phyloP scores from a whole-genome alignment of 2,329 filamentous ascomycete species.

The Fusarium lateritium region DNA sequence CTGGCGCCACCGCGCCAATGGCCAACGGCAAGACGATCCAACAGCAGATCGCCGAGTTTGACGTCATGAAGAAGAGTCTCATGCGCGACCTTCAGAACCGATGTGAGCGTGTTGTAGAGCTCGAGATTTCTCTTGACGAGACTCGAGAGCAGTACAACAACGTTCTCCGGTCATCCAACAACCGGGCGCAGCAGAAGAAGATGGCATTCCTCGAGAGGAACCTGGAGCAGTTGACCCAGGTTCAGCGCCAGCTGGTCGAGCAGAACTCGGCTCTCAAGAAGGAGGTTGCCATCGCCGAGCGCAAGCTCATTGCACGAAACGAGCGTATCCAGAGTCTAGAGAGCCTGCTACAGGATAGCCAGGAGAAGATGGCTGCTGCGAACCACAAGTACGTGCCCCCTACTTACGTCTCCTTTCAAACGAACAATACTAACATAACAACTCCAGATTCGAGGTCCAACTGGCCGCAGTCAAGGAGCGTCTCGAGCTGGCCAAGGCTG shows the following conservation, averaged over 20 bases:
- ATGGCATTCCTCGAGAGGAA: slow-evolving; percentile 99
- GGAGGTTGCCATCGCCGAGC: slow-evolving; percentile 97
- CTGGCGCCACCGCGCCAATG: slow-evolving; percentile 70
- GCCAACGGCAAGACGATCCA: slow-evolving; percentile 91
- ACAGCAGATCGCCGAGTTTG: slow-evolving; percentile 98
- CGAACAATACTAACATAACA: slow-evolving; percentile 48
- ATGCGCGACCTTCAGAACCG: slow-evolving; percentile 99
- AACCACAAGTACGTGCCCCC: slow-evolving; percentile 87
- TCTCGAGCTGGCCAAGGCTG: slow-evolving; percentile 93
- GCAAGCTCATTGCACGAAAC: slow-evolving; percentile 95
- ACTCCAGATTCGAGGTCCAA: slow-evolving; percentile 90
- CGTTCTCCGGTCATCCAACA: slow-evolving; percentile 95
- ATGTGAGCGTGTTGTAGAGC: slow-evolving; percentile 96
- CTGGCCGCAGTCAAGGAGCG: slow-evolving; percentile 98
- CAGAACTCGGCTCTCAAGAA: slow-evolving; percentile 98
- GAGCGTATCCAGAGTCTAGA: slow-evolving; percentile 97
- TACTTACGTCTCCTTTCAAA: background rate
- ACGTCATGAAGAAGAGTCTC: slow-evolving; percentile 99
- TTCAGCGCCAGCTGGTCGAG: slow-evolving; percentile 97
- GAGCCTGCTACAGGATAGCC: slow-evolving; percentile 92
- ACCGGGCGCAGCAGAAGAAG: slow-evolving; percentile 99
- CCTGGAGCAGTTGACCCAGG: slow-evolving; percentile 96
- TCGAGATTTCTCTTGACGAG: slow-evolving; percentile 97
- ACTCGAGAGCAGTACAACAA: slow-evolving; percentile 99
- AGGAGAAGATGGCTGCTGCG: slow-evolving; percentile 97